A percentile compares a stretch with the other conserved stretches of the same genome.
Conservation (phyloP, 352 stramenopile species). For the Phytophthora meadii region DNA sequence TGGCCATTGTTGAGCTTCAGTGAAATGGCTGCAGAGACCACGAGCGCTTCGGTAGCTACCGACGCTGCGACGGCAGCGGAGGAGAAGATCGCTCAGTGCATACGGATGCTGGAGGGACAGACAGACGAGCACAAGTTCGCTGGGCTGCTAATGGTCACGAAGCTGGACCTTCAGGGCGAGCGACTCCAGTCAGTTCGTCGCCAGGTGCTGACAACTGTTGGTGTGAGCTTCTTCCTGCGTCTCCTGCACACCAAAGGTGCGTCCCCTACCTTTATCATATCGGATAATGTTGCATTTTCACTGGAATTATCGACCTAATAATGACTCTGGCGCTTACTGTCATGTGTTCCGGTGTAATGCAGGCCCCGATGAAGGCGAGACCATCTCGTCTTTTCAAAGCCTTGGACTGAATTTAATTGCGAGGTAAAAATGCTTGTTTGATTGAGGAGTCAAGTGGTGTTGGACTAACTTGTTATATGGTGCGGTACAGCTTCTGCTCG, state of each 20-base stretch:
- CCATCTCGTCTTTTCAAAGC: conserved; percentile 75
- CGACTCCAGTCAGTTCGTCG: conserved; percentile 58
- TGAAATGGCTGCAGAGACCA: conserved; percentile 27
- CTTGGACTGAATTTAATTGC: conserved; percentile 85
- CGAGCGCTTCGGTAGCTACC: conserved; percentile 3
- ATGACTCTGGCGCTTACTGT: background rate
- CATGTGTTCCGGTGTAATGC: conserved; percentile 11
- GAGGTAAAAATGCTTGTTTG: conserved; percentile 40
- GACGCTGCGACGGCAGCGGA: conserved; percentile 4
- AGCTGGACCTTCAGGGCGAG: conserved; percentile 60
- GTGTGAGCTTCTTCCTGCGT: conserved; percentile 76
- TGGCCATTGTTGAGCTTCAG: conserved; percentile 5
- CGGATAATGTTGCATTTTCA: background rate
- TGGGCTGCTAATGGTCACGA: conserved; percentile 88
- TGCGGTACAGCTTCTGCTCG: conserved; percentile 61
- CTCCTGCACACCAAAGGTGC: conserved; percentile 80
- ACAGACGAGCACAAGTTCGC: conserved; percentile 91
- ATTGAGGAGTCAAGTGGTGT: too few relatives aligned
- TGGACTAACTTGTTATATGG: too few relatives aligned
- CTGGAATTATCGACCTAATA: background rate
- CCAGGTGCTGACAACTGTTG: conserved; percentile 71
- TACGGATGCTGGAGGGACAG: conserved; percentile 71
- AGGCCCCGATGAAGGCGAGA: conserved; percentile 56
- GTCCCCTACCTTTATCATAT: background rate
- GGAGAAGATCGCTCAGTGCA: conserved; percentile 60